phyloP scores from a whole-genome alignment of 164 flowering plant genomes.

The Macadamia integrifolia region DNA sequence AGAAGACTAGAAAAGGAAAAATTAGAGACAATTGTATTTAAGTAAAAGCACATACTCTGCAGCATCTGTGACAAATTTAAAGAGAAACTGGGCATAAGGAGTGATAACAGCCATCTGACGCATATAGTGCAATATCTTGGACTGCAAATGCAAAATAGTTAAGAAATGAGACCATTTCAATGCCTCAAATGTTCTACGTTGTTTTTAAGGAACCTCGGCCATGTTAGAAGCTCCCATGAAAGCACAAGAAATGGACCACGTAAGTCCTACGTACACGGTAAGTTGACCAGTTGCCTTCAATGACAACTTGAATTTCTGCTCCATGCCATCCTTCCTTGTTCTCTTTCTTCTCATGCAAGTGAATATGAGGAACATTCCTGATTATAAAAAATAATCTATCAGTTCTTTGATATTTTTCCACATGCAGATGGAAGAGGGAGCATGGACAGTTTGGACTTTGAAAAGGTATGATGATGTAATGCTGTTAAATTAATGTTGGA shows the following conservation, averaged over 20 bases:
- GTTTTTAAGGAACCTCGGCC: not conserved
- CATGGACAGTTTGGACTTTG: not conserved
- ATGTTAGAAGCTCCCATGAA: not conserved
- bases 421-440: not conserved
- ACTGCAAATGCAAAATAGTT: conserved; percentile 41
- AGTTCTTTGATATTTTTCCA: no score
- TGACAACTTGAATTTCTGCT: conserved; percentile 95
- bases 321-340: conserved; percentile 88
- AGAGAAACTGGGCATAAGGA: conserved; percentile 92
- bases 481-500: no score
- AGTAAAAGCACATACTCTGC: conserved; percentile 60
- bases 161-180: conserved; percentile 7
- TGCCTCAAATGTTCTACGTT: not conserved
- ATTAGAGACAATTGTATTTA: not conserved
- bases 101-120: conserved; percentile 99
- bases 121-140: conserved; percentile 96
- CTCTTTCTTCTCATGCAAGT: conserved; percentile 77
- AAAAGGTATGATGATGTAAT: not conserved
- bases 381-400: conserved; percentile 4
- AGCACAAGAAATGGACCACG: not conserved
- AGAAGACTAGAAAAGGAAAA: not conserved
- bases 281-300: conserved; percentile 98
- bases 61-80: conserved; percentile 67
- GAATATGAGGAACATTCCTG: conserved; percentile 90
- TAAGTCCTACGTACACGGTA: conserved; percentile 60